phyloP scores from a whole-genome alignment of 2,329 filamentous ascomycete species.

The Thelonectria blattea region DNA sequence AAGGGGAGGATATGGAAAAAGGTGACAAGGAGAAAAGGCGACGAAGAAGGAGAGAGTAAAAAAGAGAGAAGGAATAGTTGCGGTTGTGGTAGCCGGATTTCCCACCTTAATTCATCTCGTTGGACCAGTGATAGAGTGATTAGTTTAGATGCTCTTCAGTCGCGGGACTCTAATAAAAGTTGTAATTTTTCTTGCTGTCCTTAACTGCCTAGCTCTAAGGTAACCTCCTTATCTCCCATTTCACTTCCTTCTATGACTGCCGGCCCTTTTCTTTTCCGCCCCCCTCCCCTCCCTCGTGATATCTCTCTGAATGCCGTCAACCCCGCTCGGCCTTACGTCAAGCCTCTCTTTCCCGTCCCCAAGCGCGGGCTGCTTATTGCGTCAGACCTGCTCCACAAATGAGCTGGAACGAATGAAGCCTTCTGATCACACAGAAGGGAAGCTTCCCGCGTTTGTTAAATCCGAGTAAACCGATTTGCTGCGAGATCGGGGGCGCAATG shows the following conservation, averaged over 20 bases:
- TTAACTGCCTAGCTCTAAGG: too few species aligned
- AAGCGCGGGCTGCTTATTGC: background rate
- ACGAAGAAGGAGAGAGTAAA: background rate
- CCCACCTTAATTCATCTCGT: background rate
- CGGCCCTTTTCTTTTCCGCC: background rate
- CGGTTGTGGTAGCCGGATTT: too few species aligned
- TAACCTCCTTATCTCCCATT: too few species aligned
- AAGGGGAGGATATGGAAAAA: too few species aligned
- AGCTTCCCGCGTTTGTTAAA: background rate
- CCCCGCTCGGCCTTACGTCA: slow-evolving; percentile 22
- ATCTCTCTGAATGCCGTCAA: slow-evolving; percentile 7
- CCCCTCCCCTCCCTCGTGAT: background rate
- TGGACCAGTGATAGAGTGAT: background rate
- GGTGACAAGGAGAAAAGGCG: background rate
- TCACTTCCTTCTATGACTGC: too few species aligned
- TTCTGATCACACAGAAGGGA: background rate
- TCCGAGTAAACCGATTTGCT: slow-evolving; percentile 8
- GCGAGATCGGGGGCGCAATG: background rate
- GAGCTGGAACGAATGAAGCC: background rate
- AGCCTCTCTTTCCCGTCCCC: background rate
- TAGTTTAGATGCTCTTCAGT: background rate
- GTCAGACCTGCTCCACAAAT: slow-evolving; percentile 1
- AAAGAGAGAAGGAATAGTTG: background rate
- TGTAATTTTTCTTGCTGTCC: background rate
- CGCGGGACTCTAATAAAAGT: background rate